Base-by-base conservation (phyloP, 2,329 filamentous ascomycete genomes). In the Calonectria pseudoreteaudii region DNA sequence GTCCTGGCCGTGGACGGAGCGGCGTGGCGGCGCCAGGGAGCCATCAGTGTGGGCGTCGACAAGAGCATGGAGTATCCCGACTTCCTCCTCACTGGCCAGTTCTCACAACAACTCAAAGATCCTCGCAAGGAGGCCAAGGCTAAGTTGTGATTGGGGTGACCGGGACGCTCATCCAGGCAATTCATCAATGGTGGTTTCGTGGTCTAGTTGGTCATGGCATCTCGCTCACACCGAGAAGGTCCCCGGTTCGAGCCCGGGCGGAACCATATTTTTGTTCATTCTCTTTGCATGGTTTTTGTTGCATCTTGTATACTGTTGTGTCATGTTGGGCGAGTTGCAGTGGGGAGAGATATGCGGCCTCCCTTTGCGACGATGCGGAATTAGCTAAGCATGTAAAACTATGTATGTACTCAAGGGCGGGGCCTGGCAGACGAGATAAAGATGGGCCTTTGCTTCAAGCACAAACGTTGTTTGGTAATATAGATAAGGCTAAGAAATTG, bases 1-100 rank as follows among this genome's bases (percentile, higher is more conserved):
- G 91, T 92, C 4, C 85, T 98, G 44, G 94, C 98, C 38, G 94
- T 94, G 77, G 91, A 94, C 78, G 92, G 91, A 36, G 90, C 86
- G 0, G 86, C 88, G 1, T 92, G 90, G 90, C 86, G 90, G 74
- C 82, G 89, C 58, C 87, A 90, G 76, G 86, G 86, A 38, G 85
- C 83, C 2, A 76, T 86, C 58, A 83, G 80, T 3, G 86, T 91
- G 11, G 90, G 90, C 1, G 76, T 88, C 6, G 88, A 89, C 66
- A 78, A 82, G 7, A 81, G 80, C 16, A 88, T 90, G 86, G 80
- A 83, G 76, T 92, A 92, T 74, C 90, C 90, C 0, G 85, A 90
- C 47, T 91, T 87, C 75, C 72, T 87, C 56, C 74, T 86, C 53
- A 79, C 71, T 28, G 84, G 82, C 2, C 77, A 82, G 71, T 81